Base-by-base conservation (phyloP, 2,329 filamentous ascomycete genomes). In the Ceratocystiopsis minuta region DNA sequence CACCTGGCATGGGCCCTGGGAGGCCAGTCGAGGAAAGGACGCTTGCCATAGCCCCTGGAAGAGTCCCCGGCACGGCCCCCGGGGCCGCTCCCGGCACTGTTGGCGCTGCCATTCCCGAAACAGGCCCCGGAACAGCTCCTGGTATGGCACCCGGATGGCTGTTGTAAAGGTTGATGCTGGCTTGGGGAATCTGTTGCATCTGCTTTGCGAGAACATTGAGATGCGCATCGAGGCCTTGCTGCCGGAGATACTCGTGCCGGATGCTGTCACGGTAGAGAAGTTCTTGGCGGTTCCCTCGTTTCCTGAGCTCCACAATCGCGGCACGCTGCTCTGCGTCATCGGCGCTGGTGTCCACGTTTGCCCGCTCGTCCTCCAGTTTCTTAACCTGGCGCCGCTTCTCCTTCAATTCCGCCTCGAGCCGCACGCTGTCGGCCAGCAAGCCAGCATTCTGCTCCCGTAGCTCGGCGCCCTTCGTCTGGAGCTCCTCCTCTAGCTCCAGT, bases 341-440 rank as follows among this genome's bases (percentile, higher is more conserved):
- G 43, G 75, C 67, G n/a, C 65, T 70, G 15, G 70, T 75, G 2
- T 72, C 69, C 13, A 75, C 65, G 43, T 68, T 71, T 56, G 79
- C 79, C 39, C 75, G 64, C 48, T 79, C 72, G 45, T 78, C 75
- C 54, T 90, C 83, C 20, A 86, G 66, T 40, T 77, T 70, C 54
- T 84, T 83, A 49, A 88, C 72, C 48, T 79, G 72, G 18, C 65
- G 64, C n/a, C 75, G 71, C 51, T 79, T 81, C 45, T 81, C 70
- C 49, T 75, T 78, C 24, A 90, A 68, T 47, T 83, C 78, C 10
- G 80, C 70, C 55, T 90, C 83, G 40, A 88, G 63, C 32, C 66
- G 65, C 6, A 68, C 61, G 45, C 72, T 71, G 43, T 77, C 75
- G 34, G 79, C 70, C 51, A 84, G 78, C 17, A 82, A 61, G 28